These are phyloP conservation scores for Aquanectria penicillioides DNA, from an alignment of 2,329 filamentous ascomycete species.

Conservation along the genomic window DNA sequence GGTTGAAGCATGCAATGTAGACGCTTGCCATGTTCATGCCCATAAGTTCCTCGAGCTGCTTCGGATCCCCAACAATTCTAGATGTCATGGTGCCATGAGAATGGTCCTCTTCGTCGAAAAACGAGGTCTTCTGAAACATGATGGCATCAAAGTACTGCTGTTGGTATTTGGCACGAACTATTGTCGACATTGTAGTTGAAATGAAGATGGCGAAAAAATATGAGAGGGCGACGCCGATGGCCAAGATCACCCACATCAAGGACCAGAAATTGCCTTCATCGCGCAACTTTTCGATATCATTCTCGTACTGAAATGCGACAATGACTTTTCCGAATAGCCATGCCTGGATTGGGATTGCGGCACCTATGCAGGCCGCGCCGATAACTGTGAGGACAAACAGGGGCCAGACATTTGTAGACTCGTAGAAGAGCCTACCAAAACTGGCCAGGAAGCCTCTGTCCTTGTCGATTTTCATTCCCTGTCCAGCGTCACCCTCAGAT, in stretches of 20 bases:
- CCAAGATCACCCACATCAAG: constrained; percentile 72
- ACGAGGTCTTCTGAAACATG: constrained; percentile 67
- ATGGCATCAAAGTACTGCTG: constrained; percentile 70
- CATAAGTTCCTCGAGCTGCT: constrained; percentile 70
- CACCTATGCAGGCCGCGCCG: constrained; percentile 55
- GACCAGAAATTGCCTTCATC: constrained; percentile 68
- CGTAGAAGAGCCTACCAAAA: constrained; percentile 66
- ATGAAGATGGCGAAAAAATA: constrained; percentile 57
- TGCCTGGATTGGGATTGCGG: constrained; percentile 61
- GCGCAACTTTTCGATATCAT: constrained; percentile 47
- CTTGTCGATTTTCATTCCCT: constrained; percentile 40
- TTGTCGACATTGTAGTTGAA: constrained; percentile 58
- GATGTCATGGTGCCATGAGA: constrained; percentile 69
- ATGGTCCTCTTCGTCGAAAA: constrained; percentile 70
- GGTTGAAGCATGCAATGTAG: constrained; percentile 70
- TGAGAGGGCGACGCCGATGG: constrained; percentile 59
- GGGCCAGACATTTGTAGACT: constrained; percentile 63
- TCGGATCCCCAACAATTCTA: constrained; percentile 64
- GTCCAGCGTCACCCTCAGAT: constrained; percentile 44
- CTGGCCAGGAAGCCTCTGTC: constrained; percentile 59
- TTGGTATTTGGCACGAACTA: constrained; percentile 64
- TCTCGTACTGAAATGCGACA: constrained; percentile 55
- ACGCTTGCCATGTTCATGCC: constrained; percentile 72
- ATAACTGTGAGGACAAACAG: constrained; percentile 61
- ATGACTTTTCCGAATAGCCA: constrained; percentile 66